A percentile compares a stretch with the other conserved stretches of the same genome.
Conservation (phyloP, 169 alveolate genomes). For the Plasmodium vinckei region DNA sequence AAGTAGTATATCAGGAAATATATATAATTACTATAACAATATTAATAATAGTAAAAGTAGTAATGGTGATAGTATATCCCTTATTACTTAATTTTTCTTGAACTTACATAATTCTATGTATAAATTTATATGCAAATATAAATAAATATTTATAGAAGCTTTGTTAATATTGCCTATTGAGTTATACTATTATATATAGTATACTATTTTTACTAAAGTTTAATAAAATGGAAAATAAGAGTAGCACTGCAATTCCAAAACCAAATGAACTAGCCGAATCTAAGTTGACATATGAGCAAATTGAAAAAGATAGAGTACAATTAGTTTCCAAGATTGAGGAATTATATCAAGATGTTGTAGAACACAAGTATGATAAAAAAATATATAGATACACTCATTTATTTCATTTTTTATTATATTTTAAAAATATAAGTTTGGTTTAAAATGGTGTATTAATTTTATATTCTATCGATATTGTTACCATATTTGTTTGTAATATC, state of each 20-base stretch:
- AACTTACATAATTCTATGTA: background rate
- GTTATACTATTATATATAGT: background rate
- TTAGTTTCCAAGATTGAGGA: constrained; percentile 84
- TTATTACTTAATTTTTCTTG: background rate
- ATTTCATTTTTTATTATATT: background rate
- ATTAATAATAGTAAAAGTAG: background rate
- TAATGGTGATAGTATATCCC: too few species aligned
- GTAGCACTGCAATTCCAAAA: constrained; percentile 5
- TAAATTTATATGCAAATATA: background rate
- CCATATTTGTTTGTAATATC: too few species aligned
- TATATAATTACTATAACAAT: background rate
- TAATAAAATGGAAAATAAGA: constrained; percentile 44
- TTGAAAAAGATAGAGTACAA: constrained; percentile 81
- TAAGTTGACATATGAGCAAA: constrained; percentile 68
- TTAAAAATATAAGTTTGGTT: background rate
- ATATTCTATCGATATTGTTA: background rate
- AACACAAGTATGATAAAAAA: constrained; percentile 81
- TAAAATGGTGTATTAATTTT: background rate
- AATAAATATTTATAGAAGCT: background rate
- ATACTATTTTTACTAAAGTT: constrained; percentile 21
- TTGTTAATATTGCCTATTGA: constrained; percentile 8
- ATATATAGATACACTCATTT: background rate
- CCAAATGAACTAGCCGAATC: constrained; percentile 26
- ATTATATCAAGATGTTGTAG: constrained; percentile 89
- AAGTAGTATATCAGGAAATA: background rate